phyloP scores from a whole-genome alignment of 2,329 filamentous ascomycete genomes.

The Trichoderma hamatum region DNA sequence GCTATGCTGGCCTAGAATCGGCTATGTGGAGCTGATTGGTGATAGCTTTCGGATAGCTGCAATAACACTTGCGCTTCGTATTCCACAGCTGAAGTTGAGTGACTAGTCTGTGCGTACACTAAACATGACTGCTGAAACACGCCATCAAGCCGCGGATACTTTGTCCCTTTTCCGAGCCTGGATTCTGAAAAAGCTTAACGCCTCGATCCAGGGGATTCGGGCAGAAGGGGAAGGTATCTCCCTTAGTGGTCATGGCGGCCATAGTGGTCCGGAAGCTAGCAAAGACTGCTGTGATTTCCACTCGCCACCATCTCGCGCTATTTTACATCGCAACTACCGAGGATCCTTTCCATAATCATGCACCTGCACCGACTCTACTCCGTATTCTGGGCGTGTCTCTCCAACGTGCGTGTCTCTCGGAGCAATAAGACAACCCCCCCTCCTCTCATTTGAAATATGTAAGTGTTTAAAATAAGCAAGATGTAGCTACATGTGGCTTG shows the following conservation, averaged over 20 bases:
- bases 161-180: neutral
- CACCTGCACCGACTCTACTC: neutral
- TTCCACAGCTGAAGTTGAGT: slow-evolving; percentile 7
- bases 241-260: neutral
- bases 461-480: no score
- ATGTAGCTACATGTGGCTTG: neutral
- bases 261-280: neutral
- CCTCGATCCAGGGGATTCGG: slow-evolving; percentile 18
- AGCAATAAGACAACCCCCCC: neutral
- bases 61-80: neutral
- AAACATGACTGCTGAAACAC: slow-evolving; percentile 13
- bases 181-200: slow-evolving; percentile 7
- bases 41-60: slow-evolving; percentile 3
- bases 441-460: neutral
- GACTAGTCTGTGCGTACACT: slow-evolving; percentile 11
- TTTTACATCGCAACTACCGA: slow-evolving; percentile 4
- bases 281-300: neutral
- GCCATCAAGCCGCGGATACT: slow-evolving; percentile 15
- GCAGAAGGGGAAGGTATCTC: slow-evolving; percentile 12
- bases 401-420: neutral
- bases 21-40: slow-evolving; percentile 6
- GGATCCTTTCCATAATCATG: neutral
- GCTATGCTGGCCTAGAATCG: neutral
- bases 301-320: neutral
- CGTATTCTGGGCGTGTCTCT: no score